Conservation (phyloP, 2,329 filamentous ascomycete species). For the Trichophyton mentagrophytes region DNA sequence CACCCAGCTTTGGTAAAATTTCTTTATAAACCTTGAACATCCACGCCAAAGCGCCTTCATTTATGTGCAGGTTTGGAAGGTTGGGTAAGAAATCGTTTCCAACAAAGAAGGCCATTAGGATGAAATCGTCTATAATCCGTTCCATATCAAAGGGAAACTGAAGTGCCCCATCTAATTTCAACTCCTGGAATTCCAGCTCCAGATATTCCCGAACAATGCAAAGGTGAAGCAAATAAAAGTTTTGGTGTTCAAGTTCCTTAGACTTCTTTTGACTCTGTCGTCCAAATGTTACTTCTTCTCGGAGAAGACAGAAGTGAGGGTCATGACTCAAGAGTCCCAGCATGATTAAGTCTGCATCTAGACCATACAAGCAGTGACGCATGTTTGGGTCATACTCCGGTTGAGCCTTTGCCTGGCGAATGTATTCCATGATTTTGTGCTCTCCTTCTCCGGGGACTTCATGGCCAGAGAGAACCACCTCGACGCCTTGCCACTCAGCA, state of each 20-base stretch:
- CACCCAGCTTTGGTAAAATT: constrained; percentile 71
- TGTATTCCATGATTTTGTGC: constrained; percentile 99
- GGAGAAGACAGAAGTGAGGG: constrained; percentile 90
- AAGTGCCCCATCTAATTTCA: constrained; percentile 60
- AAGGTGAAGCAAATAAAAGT: constrained; percentile 93
- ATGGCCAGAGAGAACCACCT: constrained; percentile 91
- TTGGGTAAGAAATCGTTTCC: constrained; percentile 99
- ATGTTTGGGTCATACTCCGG: constrained; percentile 84
- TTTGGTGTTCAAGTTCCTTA: constrained; percentile 95
- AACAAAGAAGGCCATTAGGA: constrained; percentile 98
- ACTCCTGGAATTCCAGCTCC: constrained; percentile 89
- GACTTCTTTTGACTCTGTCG: constrained; percentile 75
- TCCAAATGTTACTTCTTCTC: constrained; percentile 96
- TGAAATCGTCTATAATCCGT: constrained; percentile 95
- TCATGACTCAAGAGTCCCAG: constrained; percentile 92
- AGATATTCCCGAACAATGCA: constrained; percentile 96
- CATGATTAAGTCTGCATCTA: constrained; percentile 98
- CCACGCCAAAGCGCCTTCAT: constrained; percentile 87
- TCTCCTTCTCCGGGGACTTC: constrained; percentile 97
- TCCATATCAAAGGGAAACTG: constrained; percentile 83
- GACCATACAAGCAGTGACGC: constrained; percentile 89
- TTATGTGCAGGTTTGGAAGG: constrained; percentile 90
- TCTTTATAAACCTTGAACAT: constrained; percentile 98
- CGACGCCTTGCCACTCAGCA: constrained; percentile 91
- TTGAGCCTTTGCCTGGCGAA: constrained; percentile 91